phyloP scores from a whole-genome alignment of 805 yeast genomes.

The Maudiozyma bulderi region DNA sequence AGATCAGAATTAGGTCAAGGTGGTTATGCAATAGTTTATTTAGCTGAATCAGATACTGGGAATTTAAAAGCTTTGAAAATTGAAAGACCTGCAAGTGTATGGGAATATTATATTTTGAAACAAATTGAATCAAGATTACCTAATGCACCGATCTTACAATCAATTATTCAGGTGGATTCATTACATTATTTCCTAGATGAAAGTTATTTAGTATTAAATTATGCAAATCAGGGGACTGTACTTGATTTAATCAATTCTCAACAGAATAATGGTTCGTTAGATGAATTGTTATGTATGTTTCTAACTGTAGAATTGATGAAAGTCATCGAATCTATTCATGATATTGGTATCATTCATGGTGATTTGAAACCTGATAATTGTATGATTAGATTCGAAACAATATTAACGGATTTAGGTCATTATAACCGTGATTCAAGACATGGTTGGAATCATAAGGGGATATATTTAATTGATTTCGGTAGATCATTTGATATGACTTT shows the following conservation, averaged over 20 bases:
- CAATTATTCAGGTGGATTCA: conserved; percentile 42
- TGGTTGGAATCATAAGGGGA: conserved; percentile 46
- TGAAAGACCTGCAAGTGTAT: conserved; percentile 55
- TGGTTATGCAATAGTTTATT: conserved; percentile 69
- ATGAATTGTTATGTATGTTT: conserved; percentile 55
- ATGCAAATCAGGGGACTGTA: conserved; percentile 61
- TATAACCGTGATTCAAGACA: conserved; percentile 30
- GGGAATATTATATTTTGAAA: conserved; percentile 74
- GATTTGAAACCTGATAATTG: conserved; percentile 82
- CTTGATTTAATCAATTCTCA: conserved; percentile 51
- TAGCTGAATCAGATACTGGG: conserved; percentile 54
- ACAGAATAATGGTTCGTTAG: conserved; percentile 33
- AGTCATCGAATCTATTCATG: conserved; percentile 53
- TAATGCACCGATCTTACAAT: conserved; percentile 20
- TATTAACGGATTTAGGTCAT: conserved; percentile 10
- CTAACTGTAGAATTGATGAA: conserved; percentile 56
- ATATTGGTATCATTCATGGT: conserved; percentile 64
- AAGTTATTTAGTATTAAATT: conserved; percentile 56
- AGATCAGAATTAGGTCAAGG: conserved; percentile 58
- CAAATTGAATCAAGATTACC: conserved; percentile 40
- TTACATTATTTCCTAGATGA: conserved; percentile 55
- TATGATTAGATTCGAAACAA: conserved; percentile 48
- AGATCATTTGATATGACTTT: conserved; percentile 62
- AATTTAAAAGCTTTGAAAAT: conserved; percentile 58
- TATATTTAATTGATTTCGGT: conserved; percentile 72